Evolutionary conservation across 257 asterid species (phyloP).

Genomic region (Gentiana macrophylla): DNA sequence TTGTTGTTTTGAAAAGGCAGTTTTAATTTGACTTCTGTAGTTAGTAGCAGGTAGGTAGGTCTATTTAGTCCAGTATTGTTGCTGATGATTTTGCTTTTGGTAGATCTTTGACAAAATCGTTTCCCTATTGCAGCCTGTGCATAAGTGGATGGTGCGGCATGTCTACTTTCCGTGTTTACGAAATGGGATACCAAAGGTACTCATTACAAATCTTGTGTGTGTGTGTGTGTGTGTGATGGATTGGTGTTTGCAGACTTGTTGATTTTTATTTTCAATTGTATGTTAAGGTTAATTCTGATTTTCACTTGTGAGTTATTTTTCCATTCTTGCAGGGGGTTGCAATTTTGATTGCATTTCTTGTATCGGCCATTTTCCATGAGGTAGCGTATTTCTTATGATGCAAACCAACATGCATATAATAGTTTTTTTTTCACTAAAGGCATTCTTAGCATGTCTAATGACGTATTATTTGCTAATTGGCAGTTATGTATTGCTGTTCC

Average conservation of each 20-base stretch:
- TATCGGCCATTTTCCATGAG: constrained; percentile 97
- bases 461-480: constrained; percentile 15
- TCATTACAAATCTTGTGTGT: neutral
- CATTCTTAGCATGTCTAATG: neutral
- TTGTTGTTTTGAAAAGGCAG: no score
- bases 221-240: neutral
- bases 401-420: neutral
- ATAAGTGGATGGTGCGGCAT: constrained; percentile 98
- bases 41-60: no score
- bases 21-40: neutral
- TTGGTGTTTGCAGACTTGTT: neutral
- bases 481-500: constrained; percentile 97
- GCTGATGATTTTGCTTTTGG: neutral
- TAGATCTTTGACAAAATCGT: neutral
- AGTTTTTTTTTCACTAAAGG: neutral
- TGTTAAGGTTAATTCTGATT: neutral
- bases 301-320: neutral
- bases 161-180: constrained; percentile 87
- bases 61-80: neutral
- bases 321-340: constrained; percentile 56
- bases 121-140: constrained; percentile 77
- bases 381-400: constrained; percentile 23
- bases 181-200: constrained; percentile 85
- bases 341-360: constrained; percentile 64
- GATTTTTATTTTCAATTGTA: neutral